Conservation (phyloP, 108 stramenopile genomes). For the Poteriospumella lacustris region DNA sequence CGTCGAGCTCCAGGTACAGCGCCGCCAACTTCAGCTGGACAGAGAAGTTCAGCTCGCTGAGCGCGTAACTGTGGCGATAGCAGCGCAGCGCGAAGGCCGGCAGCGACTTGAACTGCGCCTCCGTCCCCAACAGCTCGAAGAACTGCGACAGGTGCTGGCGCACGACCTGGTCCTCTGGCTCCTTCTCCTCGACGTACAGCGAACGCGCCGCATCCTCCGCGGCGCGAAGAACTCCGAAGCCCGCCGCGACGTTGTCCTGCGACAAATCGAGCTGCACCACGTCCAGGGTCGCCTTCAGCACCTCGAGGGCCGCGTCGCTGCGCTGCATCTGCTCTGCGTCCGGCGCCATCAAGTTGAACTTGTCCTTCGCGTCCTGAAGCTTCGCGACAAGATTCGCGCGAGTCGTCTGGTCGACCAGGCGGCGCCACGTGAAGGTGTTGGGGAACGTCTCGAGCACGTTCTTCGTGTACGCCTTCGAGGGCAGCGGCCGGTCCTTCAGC, state of each 20-base stretch:
- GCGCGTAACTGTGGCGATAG: neutral
- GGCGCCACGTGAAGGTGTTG: neutral
- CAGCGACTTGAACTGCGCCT: neutral
- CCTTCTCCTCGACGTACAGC: neutral
- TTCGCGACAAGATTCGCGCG: neutral
- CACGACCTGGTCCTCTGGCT: neutral
- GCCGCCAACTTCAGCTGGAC: neutral
- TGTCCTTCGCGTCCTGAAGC: no score
- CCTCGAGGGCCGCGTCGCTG: neutral
- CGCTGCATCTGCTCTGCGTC: neutral
- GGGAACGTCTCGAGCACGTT: neutral
- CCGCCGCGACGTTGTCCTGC: neutral
- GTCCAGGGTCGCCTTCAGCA: neutral
- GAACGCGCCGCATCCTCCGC: neutral
- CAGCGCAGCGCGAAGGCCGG: neutral
- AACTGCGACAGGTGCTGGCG: no score
- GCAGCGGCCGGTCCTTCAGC: neutral
- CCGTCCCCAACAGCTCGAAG: neutral
- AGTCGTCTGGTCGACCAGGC: neutral
- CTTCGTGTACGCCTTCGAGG: neutral
- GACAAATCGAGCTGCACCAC: neutral
- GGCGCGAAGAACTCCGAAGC: neutral
- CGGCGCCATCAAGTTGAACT: no score
- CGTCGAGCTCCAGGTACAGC: neutral
- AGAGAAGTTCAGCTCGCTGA: neutral